Base-by-base conservation (phyloP, 768 basidiomycete species). In the Phylloporus sp. region DNA sequence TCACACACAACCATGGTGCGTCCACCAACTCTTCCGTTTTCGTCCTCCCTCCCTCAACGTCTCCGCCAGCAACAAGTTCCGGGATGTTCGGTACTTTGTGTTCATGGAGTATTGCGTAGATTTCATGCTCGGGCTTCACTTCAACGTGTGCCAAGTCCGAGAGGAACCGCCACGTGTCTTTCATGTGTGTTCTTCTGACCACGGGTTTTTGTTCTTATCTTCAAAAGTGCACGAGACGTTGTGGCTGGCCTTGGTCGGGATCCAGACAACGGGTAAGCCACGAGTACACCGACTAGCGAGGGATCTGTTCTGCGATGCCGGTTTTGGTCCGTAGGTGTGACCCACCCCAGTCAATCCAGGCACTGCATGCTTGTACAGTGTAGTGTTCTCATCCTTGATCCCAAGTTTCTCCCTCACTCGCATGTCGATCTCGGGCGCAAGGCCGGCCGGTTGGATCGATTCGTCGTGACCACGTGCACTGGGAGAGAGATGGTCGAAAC, bases 121-220 rank as follows among this genome's bases (percentile, higher is more conserved):
- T n/a, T n/a, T n/a, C n/a, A n/a, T n/a, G n/a, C n/a, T n/a, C n/a
- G n/a, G n/a, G n/a, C n/a, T 17, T 6, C 6, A n/a, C 24, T 2
- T n/a, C 18, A 3, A 18, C 9, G 2, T 31, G 11, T n/a, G n/a
- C n/a, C n/a, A n/a, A n/a, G n/a, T n/a, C n/a, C n/a, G n/a, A n/a
- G n/a, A n/a, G n/a, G n/a, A 40, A 49, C 13, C 42, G 15, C 38
- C 38, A 44, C 0, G 47, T 52, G 20, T 51, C 50, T 2, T 47
- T 51, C 41, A 48, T 8, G 15, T 38, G 48, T 10, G 48, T 18
- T 33, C 45, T 22, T 27, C 9, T 5, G 14, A 27, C 36, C 41
- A 50, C 2, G 44, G 49, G 0, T n/a, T 22, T 18, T 23, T 5
- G 18, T 36, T n/a, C n/a, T n/a, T n/a, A n/a, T n/a, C 15, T 20